Conservation (phyloP, 768 basidiomycete genomes). For the Suillus lakei region DNA sequence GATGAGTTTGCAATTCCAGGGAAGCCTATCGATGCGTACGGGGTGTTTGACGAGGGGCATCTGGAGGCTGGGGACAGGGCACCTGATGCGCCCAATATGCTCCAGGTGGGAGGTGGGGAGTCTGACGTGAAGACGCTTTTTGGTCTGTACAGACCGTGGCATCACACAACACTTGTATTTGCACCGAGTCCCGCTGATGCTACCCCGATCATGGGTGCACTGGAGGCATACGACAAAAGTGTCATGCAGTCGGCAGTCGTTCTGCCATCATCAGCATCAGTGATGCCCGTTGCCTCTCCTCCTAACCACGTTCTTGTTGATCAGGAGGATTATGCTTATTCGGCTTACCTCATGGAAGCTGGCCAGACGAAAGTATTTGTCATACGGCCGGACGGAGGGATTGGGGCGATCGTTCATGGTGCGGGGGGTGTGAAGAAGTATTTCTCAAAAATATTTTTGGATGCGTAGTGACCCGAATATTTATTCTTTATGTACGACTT, state of each 20-base stretch:
- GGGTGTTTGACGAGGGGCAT: slow-evolving; percentile 15
- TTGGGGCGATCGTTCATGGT: slow-evolving; percentile 33
- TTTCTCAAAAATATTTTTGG: background rate
- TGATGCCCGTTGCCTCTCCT: background rate
- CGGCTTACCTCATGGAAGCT: slow-evolving; percentile 37
- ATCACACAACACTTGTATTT: slow-evolving; percentile 14
- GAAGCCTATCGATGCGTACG: slow-evolving; percentile 3
- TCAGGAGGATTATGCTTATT: slow-evolving; percentile 38
- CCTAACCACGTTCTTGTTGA: slow-evolving; percentile 40
- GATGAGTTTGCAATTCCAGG: background rate
- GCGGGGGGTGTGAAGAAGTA: slow-evolving; percentile 16
- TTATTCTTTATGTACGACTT: too few species aligned
- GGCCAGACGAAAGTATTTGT: slow-evolving; percentile 35
- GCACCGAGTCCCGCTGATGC: slow-evolving; percentile 9
- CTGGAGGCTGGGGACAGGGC: slow-evolving; percentile 10
- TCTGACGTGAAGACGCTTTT: slow-evolving; percentile 28
- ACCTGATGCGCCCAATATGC: slow-evolving; percentile 21
- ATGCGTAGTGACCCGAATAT: too few species aligned
- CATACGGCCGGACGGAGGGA: slow-evolving; percentile 26
- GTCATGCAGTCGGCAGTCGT: slow-evolving; percentile 2
- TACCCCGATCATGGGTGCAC: background rate
- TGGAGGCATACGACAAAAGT: background rate
- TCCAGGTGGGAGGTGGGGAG: slow-evolving; percentile 11
- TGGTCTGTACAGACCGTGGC: slow-evolving; percentile 28
- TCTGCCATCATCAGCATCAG: slow-evolving; percentile 5